These are phyloP conservation scores for Martiniozyma asiatica DNA, from an alignment of 1,139 yeast species.

Conservation along the genomic window DNA sequence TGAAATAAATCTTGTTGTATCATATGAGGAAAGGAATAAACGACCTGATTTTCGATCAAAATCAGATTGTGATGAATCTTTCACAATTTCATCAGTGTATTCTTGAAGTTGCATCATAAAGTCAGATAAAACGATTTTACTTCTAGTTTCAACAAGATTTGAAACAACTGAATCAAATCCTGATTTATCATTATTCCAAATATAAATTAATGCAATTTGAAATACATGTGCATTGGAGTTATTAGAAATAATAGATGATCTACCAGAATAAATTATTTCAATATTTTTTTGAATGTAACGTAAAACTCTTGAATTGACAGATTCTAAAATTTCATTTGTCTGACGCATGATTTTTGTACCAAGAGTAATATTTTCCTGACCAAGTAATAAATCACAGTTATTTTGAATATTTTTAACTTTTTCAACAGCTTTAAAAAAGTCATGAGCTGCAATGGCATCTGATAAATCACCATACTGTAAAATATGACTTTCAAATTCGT, in stretches of 20 bases:
- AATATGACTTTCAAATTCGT: constrained; percentile 58
- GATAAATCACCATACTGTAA: constrained; percentile 21
- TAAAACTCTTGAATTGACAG: constrained; percentile 40
- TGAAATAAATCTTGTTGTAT: constrained; percentile 73
- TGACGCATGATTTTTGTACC: constrained; percentile 62
- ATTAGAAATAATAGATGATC: constrained; percentile 10
- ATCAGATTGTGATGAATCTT: constrained; percentile 4
- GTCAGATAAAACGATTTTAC: constrained; percentile 45
- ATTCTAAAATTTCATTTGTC: constrained; percentile 38
- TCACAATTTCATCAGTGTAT: constrained; percentile 16
- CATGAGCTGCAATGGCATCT: constrained; percentile 35
- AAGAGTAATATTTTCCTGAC: constrained; percentile 56
- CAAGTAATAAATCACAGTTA: constrained; percentile 56
- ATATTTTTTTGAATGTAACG: constrained; percentile 23
- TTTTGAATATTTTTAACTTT: constrained; percentile 56
- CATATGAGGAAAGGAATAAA: constrained; percentile 58
- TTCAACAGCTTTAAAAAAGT: constrained; percentile 48
- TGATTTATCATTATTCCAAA: constrained; percentile 20
- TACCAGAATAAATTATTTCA: constrained; percentile 13
- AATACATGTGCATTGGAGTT: constrained; percentile 11
- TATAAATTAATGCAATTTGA: constrained; percentile 21
- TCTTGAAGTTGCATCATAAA: constrained; percentile 42
- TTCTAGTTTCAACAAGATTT: constrained; percentile 47
- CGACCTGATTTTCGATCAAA: constrained; percentile 23
- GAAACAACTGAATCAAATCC: constrained; percentile 40